Conservation (phyloP, 2,329 filamentous ascomycete species). For the Leptodontidium sp. region DNA sequence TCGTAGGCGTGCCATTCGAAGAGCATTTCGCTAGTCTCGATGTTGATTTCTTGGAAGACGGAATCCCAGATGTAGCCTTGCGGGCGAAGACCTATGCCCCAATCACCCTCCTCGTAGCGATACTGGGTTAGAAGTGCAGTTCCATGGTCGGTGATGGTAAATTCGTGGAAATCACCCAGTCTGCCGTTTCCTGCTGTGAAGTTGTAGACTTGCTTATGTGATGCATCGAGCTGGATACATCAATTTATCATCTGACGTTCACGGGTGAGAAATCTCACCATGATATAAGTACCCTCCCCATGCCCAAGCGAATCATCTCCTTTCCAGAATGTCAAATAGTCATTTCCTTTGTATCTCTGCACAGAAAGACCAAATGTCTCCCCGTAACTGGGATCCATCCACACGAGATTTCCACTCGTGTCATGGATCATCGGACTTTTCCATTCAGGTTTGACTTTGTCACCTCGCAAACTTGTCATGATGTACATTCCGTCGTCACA, state of each 20-base stretch:
- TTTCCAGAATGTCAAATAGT: constrained; percentile 58
- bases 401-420: constrained; percentile 28
- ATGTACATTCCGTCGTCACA: constrained; percentile 32
- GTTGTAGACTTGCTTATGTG: constrained; percentile 48
- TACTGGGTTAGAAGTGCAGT: constrained; percentile 55
- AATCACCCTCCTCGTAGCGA: constrained; percentile 48
- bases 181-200: constrained; percentile 49
- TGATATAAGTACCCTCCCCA: constrained; percentile 24
- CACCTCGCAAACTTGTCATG: constrained; percentile 30
- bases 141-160: constrained; percentile 52
- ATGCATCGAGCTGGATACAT: constrained; percentile 38
- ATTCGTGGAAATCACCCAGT: constrained; percentile 54
- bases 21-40: constrained; percentile 56
- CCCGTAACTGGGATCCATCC: constrained; percentile 32
- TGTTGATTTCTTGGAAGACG: constrained; percentile 57
- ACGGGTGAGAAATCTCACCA: constrained; percentile 13
- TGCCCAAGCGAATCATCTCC: constrained; percentile 49
- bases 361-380: constrained; percentile 30
- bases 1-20: constrained; percentile 57
- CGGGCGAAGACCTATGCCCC: constrained; percentile 39
- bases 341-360: constrained; percentile 53
- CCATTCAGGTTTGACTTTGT: constrained; percentile 25
- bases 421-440: constrained; percentile 36
- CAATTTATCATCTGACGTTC: neutral
- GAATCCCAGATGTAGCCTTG: constrained; percentile 51